Base-by-base conservation (phyloP, 768 basidiomycete genomes). In the Phlebiopsis gigantea region DNA sequence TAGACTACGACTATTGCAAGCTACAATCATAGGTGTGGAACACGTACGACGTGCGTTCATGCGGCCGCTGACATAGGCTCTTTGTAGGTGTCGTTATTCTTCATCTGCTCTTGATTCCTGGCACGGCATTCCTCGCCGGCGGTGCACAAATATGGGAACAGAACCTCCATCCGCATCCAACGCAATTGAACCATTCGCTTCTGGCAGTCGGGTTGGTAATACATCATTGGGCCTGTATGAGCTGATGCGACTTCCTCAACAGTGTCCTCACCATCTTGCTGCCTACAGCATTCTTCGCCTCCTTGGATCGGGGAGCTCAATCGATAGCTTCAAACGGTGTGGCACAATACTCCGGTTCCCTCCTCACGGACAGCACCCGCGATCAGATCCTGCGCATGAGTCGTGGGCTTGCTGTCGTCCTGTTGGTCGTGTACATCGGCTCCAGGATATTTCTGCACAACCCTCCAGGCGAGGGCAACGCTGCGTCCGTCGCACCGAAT, bases 371-470 rank as follows among this genome's bases (percentile, higher is more conserved):
- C 56, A 39, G 57, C 3, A 75, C 73, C 4, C 77, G 80, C 2
- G 64, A 64, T 9, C 66, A 68, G 17, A 76, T 90, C 48, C 75
- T 90, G 22, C 68, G 72, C 28, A 81, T 89, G 67, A 88, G 87
- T 64, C 76, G 84, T 22, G 88, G 86, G 0, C 65, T 88, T 30
- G 79, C 87, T 0, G 63, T 89, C 53, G 71, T 88, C 14, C 75
- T 90, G 5, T 76, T 88, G 5, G 48, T 79, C 3, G 75, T 87
- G 82, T 87, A 90, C 62, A 65, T 88, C 31, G 75, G 71, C 57
- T 88, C 87, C 12, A 80, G 87, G 10, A 74, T 90, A 25, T 90
- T 80, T 70, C 68, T 88, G 39, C 83, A 86, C 68, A 79, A 88
- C 63, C 87, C 87, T 2, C 87, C 87, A 0, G 85, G 85, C 5